Evolutionary conservation across 2,329 filamentous ascomycete genomes (phyloP).

Genomic region (Grosmannia clavigera): DNA sequence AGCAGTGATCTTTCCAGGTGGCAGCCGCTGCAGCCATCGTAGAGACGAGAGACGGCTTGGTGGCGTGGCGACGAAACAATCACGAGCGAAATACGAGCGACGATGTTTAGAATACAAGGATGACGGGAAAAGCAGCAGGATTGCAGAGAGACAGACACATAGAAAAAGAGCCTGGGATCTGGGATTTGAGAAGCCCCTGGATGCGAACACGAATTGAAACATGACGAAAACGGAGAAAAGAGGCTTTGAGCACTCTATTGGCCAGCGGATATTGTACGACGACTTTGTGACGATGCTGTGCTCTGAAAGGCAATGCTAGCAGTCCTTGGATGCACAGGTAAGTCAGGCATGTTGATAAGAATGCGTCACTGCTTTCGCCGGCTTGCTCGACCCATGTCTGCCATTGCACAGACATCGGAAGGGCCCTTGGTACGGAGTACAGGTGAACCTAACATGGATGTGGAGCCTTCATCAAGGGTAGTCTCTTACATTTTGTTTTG

Average conservation of each 20-base stretch:
- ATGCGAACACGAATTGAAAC: background rate
- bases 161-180: background rate
- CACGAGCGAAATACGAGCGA: background rate
- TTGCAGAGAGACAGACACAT: background rate
- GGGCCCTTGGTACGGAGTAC: too few relatives aligned
- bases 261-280: background rate
- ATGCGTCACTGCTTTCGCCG: too few relatives aligned
- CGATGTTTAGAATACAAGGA: background rate
- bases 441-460: too few relatives aligned
- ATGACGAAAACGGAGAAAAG: background rate
- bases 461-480: too few relatives aligned
- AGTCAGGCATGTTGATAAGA: too few relatives aligned
- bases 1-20: conserved; percentile 35
- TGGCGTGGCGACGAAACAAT: background rate
- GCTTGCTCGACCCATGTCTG: too few relatives aligned
- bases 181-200: background rate
- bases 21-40: conserved; percentile 40
- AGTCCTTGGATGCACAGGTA: too few relatives aligned
- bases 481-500: too few relatives aligned
- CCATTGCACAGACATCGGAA: too few relatives aligned
- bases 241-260: background rate
- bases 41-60: background rate
- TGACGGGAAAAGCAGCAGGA: background rate
- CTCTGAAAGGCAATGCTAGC: background rate
- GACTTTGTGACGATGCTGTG: background rate